Percentiles rank a stretch among this genome's conserved stretches.
These are phyloP conservation scores for Mycena polygramma DNA, from an alignment of 768 basidiomycete genomes.

Conservation along the genomic window DNA sequence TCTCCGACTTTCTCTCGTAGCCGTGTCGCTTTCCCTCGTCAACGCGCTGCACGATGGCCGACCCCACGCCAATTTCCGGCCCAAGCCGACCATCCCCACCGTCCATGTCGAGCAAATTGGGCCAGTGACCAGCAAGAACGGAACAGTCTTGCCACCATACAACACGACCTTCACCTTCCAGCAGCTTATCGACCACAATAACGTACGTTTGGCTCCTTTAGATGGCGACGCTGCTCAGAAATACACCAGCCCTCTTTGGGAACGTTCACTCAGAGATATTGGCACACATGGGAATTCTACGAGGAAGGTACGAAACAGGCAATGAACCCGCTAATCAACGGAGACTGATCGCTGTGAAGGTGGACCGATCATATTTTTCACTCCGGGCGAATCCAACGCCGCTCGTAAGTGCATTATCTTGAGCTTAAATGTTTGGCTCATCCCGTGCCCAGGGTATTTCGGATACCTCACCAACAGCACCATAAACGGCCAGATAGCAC, in stretches of 20 bases:
- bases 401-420: conserved; percentile 49
- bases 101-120: conserved; percentile 44
- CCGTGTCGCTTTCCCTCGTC: conserved; percentile 36
- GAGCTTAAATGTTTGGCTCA: neutral
- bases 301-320: conserved; percentile 53
- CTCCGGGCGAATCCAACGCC: conserved; percentile 76
- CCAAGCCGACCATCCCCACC: conserved; percentile 52
- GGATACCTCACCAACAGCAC: conserved; percentile 75
- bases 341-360: conserved; percentile 47
- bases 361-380: conserved; percentile 73
- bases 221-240: neutral
- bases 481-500: conserved; percentile 74
- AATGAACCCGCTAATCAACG: neutral
- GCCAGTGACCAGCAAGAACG: conserved; percentile 59
- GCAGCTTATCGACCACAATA: conserved; percentile 67
- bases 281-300: conserved; percentile 79
- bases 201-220: conserved; percentile 28
- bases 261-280: conserved; percentile 84
- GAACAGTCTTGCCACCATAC: conserved; percentile 59
- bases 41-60: conserved; percentile 54
- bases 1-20: conserved; percentile 27
- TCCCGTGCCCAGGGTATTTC: conserved; percentile 50
- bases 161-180: conserved; percentile 68
- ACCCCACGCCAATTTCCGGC: conserved; percentile 55
- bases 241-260: conserved; percentile 63